These are phyloP conservation scores for Malus hybrid DNA, from an alignment of 331 rosid species.

Conservation along the genomic window DNA sequence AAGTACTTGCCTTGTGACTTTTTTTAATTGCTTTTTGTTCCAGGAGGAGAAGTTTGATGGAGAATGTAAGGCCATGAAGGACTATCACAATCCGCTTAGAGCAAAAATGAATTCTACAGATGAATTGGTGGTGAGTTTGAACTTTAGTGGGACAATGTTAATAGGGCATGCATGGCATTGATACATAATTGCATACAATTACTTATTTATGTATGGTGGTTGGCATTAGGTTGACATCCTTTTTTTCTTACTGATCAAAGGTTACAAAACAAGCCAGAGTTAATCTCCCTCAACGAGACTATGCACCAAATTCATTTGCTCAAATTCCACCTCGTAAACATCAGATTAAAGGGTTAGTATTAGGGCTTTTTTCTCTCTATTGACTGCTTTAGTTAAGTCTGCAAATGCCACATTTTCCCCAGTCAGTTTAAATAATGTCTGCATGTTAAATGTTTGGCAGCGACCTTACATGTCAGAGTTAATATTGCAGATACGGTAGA, in stretches of 20 bases:
- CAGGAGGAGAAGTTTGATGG: constrained; percentile 53
- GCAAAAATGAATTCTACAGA: constrained; percentile 33
- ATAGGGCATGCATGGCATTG: constrained; percentile 3
- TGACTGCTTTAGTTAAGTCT: background rate
- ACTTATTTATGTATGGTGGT: background rate
- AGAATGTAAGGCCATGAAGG: constrained; percentile 41
- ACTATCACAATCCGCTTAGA: constrained; percentile 31
- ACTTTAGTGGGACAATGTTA: constrained; percentile 5
- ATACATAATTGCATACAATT: background rate
- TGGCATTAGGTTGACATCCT: constrained; percentile 20
- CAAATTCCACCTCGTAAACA: constrained; percentile 42
- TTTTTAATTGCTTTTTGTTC: constrained; percentile 12
- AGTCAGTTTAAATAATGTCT: background rate
- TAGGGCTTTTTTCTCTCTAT: background rate
- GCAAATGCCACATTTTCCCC: background rate
- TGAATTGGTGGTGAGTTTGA: constrained; percentile 59
- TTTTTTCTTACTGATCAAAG: constrained; percentile 22
- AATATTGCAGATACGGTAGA: background rate
- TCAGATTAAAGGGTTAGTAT: constrained; percentile 48
- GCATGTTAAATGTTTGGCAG: background rate
- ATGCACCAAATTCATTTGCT: constrained; percentile 29
- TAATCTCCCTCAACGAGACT: constrained; percentile 37
- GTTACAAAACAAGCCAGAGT: constrained; percentile 46
- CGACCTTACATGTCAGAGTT: background rate
- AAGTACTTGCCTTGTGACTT: constrained; percentile 17